These are phyloP conservation scores for Oxytropis ochrocephala DNA, from an alignment of 306 rosid genomes.

Conservation along the genomic window DNA sequence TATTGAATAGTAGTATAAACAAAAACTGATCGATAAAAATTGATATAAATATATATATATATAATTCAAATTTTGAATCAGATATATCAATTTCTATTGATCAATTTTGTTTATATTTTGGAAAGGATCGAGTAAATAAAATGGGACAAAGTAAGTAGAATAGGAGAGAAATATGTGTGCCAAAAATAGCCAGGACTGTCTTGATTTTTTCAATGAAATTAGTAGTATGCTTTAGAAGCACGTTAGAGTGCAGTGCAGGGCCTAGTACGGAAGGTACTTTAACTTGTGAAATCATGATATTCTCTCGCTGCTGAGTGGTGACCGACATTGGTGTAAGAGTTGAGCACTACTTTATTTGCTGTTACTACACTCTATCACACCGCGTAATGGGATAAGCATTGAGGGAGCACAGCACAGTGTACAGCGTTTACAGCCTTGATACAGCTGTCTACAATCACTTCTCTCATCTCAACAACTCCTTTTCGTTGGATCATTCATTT, in stretches of 20 bases:
- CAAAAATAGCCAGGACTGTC: too few species aligned
- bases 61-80: too few species aligned
- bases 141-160: too few species aligned
- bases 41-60: too few species aligned
- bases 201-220: too few species aligned
- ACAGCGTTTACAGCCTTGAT: slow-evolving; percentile 19
- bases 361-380: too few species aligned
- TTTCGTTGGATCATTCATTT: neutral
- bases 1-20: too few species aligned
- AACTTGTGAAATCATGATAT: neutral
- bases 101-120: too few species aligned
- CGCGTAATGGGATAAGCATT: slow-evolving; percentile 15
- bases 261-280: slow-evolving; percentile 26
- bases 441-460: slow-evolving; percentile 32
- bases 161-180: too few species aligned
- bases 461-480: slow-evolving; percentile 9
- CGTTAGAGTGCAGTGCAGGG: neutral
- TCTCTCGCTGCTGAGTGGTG: neutral
- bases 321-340: neutral
- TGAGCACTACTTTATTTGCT: neutral
- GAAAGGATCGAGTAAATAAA: too few species aligned
- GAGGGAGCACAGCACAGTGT: neutral
- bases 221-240: neutral
- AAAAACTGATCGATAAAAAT: too few species aligned
- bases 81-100: too few species aligned